A percentile compares a stretch with the other conserved stretches of the same genome.
Evolutionary conservation across 257 asterid species (phyloP).

Genomic region (Anisodus acutangulus): DNA sequence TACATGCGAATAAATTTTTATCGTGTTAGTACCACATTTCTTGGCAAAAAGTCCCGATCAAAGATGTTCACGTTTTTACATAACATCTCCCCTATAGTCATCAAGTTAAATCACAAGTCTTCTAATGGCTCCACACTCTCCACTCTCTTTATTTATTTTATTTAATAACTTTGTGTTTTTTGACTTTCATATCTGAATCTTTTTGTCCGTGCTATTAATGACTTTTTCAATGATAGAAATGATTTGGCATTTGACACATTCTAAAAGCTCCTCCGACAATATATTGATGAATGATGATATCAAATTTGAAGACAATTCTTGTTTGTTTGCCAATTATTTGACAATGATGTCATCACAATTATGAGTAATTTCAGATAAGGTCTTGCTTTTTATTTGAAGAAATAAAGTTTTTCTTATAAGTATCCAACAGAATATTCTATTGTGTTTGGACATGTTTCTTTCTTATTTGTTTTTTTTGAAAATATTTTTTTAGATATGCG

Average conservation of each 20-base stretch:
- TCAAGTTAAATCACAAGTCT: slow-evolving; percentile 4
- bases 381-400: no score
- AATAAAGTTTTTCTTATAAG: no score
- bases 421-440: no score
- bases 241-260: slow-evolving; percentile 15
- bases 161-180: background rate
- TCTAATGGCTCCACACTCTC: background rate
- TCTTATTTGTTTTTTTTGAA: no score
- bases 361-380: background rate
- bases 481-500: no score
- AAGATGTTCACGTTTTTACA: background rate
- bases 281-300: background rate
- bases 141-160: background rate
- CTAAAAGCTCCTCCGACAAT: slow-evolving; percentile 9
- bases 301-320: background rate
- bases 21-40: no score
- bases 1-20: no score
- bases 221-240: slow-evolving; percentile 2
- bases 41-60: background rate
- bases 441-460: no score
- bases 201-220: background rate
- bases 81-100: background rate
- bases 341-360: background rate
- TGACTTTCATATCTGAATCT: background rate
- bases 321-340: background rate